phyloP scores from a whole-genome alignment of 2,329 filamentous ascomycete species.

The Stemphylium beticola region DNA sequence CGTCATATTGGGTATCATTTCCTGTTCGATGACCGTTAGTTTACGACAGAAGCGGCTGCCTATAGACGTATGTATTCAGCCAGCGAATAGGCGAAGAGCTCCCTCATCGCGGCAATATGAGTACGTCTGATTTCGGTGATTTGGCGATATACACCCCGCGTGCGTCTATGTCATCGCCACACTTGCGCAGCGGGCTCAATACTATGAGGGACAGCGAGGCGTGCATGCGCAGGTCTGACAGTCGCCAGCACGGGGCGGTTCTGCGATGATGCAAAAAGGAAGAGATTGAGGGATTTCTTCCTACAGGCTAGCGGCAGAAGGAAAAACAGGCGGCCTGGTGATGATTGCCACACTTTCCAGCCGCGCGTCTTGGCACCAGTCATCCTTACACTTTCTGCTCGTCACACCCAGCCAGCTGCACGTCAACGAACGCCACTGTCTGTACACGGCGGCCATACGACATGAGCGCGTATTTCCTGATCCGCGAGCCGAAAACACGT shows the following conservation, averaged over 20 bases:
- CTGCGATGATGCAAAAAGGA: conserved; percentile 18
- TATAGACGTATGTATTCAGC: conserved; percentile 8
- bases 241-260: conserved; percentile 8
- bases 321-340: conserved; percentile 8
- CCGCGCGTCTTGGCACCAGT: conserved; percentile 21
- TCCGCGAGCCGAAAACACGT: conserved; percentile 10
- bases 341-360: conserved; percentile 23
- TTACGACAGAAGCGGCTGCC: not conserved
- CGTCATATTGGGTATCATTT: not conserved
- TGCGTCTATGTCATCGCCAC: conserved; percentile 10
- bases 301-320: conserved; percentile 15
- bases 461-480: conserved; percentile 17
- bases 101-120: conserved; percentile 11
- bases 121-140: conserved; percentile 11
- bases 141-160: conserved; percentile 5
- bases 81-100: conserved; percentile 9
- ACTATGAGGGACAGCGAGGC: not conserved
- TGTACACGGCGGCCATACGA: conserved; percentile 11
- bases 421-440: conserved; percentile 22
- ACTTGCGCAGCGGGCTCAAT: conserved; percentile 18
- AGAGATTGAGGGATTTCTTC: conserved; percentile 24
- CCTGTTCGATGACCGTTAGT: not conserved
- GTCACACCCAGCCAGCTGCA: conserved; percentile 8
- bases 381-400: conserved; percentile 12
- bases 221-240: conserved; percentile 15